Evolutionary conservation across 2,329 filamentous ascomycete genomes (phyloP).

Genomic region (Phaeosphaeria sp.): DNA sequence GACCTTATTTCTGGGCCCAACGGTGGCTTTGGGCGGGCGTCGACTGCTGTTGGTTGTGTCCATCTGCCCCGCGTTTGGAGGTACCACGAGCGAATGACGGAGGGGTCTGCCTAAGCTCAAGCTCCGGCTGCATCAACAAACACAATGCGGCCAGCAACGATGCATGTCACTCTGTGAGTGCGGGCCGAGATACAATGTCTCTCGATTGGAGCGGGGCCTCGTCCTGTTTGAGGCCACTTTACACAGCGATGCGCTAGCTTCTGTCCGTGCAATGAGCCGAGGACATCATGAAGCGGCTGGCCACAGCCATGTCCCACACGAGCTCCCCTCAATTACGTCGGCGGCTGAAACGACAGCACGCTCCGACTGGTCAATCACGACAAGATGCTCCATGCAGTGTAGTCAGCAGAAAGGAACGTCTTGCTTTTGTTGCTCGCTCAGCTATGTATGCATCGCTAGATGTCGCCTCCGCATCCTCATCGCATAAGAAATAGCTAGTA

Average conservation of each 20-base stretch:
- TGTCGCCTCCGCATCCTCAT: conserved; percentile 5
- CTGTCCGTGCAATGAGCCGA: conserved; percentile 8
- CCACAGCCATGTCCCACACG: conserved; percentile 13
- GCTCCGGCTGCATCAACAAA: conserved; percentile 18
- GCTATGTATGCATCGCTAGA: conserved; percentile 24
- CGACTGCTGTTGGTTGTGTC: background rate
- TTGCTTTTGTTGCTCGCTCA: conserved; percentile 38
- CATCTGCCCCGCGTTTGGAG: conserved; percentile 10
- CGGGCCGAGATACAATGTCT: conserved; percentile 2
- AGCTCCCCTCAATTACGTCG: conserved; percentile 20
- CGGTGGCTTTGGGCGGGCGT: conserved; percentile 12
- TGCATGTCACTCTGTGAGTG: conserved; percentile 15
- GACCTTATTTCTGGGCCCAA: conserved; percentile 10
- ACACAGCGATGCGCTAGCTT: conserved; percentile 16
- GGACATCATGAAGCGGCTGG: conserved; percentile 13
- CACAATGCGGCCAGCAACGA: background rate
- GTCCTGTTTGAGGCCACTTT: conserved; percentile 5
- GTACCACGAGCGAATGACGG: conserved; percentile 6
- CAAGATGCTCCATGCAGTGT: background rate
- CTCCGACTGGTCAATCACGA: background rate
- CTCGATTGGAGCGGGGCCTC: conserved; percentile 8
- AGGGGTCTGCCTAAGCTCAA: conserved; percentile 4
- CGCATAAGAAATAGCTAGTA: conserved; percentile 29
- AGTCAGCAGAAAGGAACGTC: conserved; percentile 17
- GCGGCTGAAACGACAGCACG: conserved; percentile 19